These are phyloP conservation scores for Apophysomyces trapeziformis DNA, from an alignment of 371 early-diverging fungal genomes.

Conservation along the genomic window DNA sequence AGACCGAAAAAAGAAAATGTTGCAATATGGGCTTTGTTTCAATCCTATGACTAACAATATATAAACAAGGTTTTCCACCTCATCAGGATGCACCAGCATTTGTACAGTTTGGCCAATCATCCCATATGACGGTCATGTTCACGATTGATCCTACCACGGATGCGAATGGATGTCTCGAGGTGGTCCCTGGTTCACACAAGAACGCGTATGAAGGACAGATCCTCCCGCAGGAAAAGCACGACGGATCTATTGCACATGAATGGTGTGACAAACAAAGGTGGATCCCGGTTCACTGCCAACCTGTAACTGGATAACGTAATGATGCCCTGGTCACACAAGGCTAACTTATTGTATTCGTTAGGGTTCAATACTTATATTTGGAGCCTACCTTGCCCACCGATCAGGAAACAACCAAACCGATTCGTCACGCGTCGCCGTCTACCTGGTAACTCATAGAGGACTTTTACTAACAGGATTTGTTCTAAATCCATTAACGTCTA, in stretches of 20 bases:
- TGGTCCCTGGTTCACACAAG: slow-evolving; percentile 59
- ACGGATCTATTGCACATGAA: slow-evolving; percentile 48
- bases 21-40: neutral
- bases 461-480: neutral
- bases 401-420: slow-evolving; percentile 56
- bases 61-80: slow-evolving; percentile 41
- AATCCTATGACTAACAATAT: neutral
- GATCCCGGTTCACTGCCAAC: slow-evolving; percentile 55
- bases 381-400: slow-evolving; percentile 60
- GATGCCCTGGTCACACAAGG: neutral
- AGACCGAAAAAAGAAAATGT: neutral
- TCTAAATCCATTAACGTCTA: neutral
- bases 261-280: slow-evolving; percentile 53
- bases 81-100: slow-evolving; percentile 66
- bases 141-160: slow-evolving; percentile 55
- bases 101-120: slow-evolving; percentile 54
- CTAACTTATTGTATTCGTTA: neutral
- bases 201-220: slow-evolving; percentile 29
- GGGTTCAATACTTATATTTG: slow-evolving; percentile 57
- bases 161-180: slow-evolving; percentile 59
- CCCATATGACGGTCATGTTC: slow-evolving; percentile 60
- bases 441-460: slow-evolving; percentile 25
- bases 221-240: slow-evolving; percentile 45
- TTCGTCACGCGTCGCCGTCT: slow-evolving; percentile 53
- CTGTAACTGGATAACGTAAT: slow-evolving; percentile 34